Base-by-base conservation (phyloP, 345 rosid genomes). In the Psidium friedrichsthalianum region DNA sequence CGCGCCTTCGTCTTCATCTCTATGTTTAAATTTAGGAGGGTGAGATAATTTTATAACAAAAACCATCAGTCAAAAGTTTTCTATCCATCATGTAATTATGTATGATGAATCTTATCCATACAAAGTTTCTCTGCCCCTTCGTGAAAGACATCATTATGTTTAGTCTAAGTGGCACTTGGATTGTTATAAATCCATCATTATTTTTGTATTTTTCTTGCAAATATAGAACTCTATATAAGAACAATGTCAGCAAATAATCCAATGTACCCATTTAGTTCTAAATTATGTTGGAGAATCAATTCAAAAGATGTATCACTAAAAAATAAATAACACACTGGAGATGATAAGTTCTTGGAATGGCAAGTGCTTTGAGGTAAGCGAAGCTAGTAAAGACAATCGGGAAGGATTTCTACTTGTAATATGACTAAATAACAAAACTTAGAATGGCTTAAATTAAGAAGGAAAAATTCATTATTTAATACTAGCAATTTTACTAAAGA, bases 1-100 rank as follows among this genome's bases (percentile, higher is more conserved):
- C 94, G 21, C 90, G 93, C 83, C 88, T 90, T 29, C 40, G 40
- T 59, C 40, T 6, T 27, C 74, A 59, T 59, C 74, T 59, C 7
- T 59, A 59, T 27, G 20, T 14, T 8, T 59, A 27, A 27, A 27
- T 18, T 13, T 27, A 14, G 20, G 40, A 59, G 40, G 74, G 40
- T 27, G 40, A 59, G 74, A 59, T 29, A 13, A 59, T 59, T 20
- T 27, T 59, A 58, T n/a, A n/a, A 58, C 15, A 58, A 58, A 58
- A 15, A 11, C 29, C 5, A n/a, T 58, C 64, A 12, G 64, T 27
- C 8, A 25, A 58, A 58, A 58, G 0, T 58, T 25, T n/a, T 11
- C 8, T 58, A 12, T 58, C 29, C 32, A n/a, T 58, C 59, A 56
- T 27, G 20, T 59, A 59, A 15, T 64, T 3, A 29, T 11, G 11